Evolutionary conservation across 345 rosid genomes (phyloP), one percentile per base, ranked within the genome.

Genomic region (Microcos paniculata): DNA sequence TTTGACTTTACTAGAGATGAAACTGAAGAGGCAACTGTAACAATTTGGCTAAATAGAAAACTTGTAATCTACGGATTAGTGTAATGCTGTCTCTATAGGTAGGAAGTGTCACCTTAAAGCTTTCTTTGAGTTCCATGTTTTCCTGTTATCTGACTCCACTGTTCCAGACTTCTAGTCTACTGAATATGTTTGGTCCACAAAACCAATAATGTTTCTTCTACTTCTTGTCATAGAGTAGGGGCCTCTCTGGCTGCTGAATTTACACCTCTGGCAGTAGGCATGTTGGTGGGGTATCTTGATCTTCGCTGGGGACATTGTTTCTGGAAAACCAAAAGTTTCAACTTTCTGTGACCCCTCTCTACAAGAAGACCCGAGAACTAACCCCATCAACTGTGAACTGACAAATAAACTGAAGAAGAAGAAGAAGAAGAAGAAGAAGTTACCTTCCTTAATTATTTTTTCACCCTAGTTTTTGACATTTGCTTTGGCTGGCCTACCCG

Each of bases 251-350:
- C 10, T 18, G 55, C 52, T 40, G 64, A 42, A 45, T 59, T 59
- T 24, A 73, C 67, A 43, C 52, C 42, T 73, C 57, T 43, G 76
- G 35, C 76, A 71, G 5, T 70, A 3, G 48, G 33, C n/a, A 31
- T 70, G 48, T 53, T 70, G 18, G 74, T 71, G 63, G 63, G 74
- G 42, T 24, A 24, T 26, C 52, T 57, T 72, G 35, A 57, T 58
- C 53, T 57, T 42, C 9, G 16, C 35, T 35, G 7, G n/a, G 49
- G 33, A 71, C 62, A 55, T 56, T 1, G 23, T 23, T 72, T 72
- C 55, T 58, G 52, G 53, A 58, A 72, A 72, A 24, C 75, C 18
- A 42, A 40, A 42, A 24, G 48, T 38, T 53, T 58, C 45, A 42
- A 42, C 45, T 49, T 58, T 67, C 53, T 21, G n/a, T 33, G 61